Conservation (phyloP, 1,284 basidiomycete species). For the Cryptococcus maquisensis region DNA sequence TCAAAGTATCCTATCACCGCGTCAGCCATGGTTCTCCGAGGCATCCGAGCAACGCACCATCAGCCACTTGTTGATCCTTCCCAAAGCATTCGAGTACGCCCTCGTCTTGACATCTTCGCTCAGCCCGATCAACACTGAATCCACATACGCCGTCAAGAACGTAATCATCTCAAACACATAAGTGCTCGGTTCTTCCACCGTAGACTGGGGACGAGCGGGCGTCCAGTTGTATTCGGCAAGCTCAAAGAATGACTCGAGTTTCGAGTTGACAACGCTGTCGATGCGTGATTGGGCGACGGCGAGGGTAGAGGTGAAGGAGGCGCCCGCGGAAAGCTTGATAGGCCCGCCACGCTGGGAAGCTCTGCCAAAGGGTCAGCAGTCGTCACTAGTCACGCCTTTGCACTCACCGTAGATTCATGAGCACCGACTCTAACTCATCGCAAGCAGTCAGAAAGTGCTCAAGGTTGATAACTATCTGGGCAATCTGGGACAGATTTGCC, state of each 20-base stretch:
- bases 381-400: not conserved
- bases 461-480: conserved; percentile 88
- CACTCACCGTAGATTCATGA: conserved; percentile 65
- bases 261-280: conserved; percentile 75
- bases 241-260: conserved; percentile 95
- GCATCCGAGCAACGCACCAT: conserved; percentile 55
- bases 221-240: conserved; percentile 93
- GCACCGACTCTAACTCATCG: conserved; percentile 76
- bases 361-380: conserved; percentile 45
- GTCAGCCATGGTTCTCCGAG: not conserved
- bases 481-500: conserved; percentile 85
- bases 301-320: conserved; percentile 64
- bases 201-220: conserved; percentile 50
- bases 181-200: conserved; percentile 68
- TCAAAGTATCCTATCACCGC: conserved; percentile 32
- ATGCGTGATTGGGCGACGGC: conserved; percentile 71
- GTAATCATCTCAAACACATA: conserved; percentile 93
- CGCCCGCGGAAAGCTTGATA: conserved; percentile 47
- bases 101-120: conserved; percentile 74
- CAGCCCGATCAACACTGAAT: conserved; percentile 76
- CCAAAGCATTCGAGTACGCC: conserved; percentile 78
- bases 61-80: conserved; percentile 78
- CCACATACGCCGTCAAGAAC: conserved; percentile 94
- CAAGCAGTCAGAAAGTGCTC: conserved; percentile 89
- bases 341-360: conserved; percentile 78